Percentiles rank a stretch among this genome's conserved stretches.
Conservation (phyloP, 2,329 filamentous ascomycete genomes). For the Nothopassalora personata region DNA sequence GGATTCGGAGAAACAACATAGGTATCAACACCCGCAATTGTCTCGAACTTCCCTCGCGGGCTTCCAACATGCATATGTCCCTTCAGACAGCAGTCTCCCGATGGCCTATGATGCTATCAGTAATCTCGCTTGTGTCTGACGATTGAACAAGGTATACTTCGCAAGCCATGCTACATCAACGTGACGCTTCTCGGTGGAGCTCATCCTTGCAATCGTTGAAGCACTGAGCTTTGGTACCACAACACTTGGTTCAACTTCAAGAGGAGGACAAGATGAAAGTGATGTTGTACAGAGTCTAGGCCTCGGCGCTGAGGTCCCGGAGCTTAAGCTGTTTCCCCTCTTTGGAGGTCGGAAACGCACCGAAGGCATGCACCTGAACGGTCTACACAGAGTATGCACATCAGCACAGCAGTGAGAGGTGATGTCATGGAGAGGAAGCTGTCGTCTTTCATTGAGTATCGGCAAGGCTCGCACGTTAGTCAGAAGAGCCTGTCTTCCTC, state of each 20-base stretch:
- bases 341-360: neutral
- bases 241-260: neutral
- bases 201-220: neutral
- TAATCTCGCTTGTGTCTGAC: neutral
- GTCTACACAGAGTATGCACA: neutral
- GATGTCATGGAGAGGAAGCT: neutral
- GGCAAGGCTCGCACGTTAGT: too few species aligned
- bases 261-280: neutral
- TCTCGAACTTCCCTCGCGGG: constrained; percentile 15
- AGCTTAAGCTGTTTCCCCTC: constrained; percentile 4
- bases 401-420: neutral
- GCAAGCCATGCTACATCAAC: constrained; percentile 15
- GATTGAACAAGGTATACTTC: constrained; percentile 3
- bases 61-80: constrained; percentile 20
- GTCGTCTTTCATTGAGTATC: too few species aligned
- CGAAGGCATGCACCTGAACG: neutral
- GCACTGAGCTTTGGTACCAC: too few species aligned
- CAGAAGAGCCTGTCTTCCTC: too few species aligned
- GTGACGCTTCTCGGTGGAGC: constrained; percentile 4
- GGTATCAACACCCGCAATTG: constrained; percentile 20
- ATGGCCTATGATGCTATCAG: constrained; percentile 9
- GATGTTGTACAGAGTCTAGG: neutral
- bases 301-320: neutral
- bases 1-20: constrained; percentile 16
- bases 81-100: constrained; percentile 20